A percentile compares a stretch with the other conserved stretches of the same genome.
These are phyloP conservation scores for Microbotryum intermedium DNA, from an alignment of 1,284 basidiomycete species.

Conservation along the genomic window DNA sequence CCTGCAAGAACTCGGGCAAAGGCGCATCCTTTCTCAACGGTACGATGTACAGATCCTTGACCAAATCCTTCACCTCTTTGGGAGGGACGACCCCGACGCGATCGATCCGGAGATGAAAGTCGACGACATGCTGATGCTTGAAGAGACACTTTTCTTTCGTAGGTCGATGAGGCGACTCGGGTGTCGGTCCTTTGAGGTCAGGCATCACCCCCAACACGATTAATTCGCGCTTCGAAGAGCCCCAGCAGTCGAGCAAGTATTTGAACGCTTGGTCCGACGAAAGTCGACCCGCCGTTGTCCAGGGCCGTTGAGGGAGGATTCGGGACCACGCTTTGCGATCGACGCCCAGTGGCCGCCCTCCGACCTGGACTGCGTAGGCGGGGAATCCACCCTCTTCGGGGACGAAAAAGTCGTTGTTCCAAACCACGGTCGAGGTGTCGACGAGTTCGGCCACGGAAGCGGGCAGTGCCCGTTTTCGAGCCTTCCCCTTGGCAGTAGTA, in stretches of 20 bases:
- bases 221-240: conserved; percentile 33
- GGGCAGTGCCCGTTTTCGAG: neutral
- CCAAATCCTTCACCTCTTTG: conserved; percentile 36
- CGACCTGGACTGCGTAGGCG: conserved; percentile 31
- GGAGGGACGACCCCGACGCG: conserved; percentile 33
- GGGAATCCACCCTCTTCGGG: conserved; percentile 36
- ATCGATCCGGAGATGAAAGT: conserved; percentile 30
- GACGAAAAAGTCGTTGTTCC: conserved; percentile 32
- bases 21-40: conserved; percentile 61
- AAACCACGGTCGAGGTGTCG: conserved; percentile 15
- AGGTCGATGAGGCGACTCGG: conserved; percentile 25
- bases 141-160: conserved; percentile 23
- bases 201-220: conserved; percentile 33
- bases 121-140: conserved; percentile 32
- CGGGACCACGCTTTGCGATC: conserved; percentile 28
- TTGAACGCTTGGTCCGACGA: conserved; percentile 31
- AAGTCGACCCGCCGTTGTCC: conserved; percentile 33
- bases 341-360: conserved; percentile 31
- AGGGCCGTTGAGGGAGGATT: conserved; percentile 23
- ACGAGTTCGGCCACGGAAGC: neutral
- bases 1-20: conserved; percentile 73
- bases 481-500: conserved; percentile 11
- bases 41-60: conserved; percentile 79
- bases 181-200: conserved; percentile 28
- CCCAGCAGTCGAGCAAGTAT: conserved; percentile 35